Evolutionary conservation across 164 flowering plant genomes (phyloP), one percentile per base, ranked within the genome.

Genomic region (Sedum album): DNA sequence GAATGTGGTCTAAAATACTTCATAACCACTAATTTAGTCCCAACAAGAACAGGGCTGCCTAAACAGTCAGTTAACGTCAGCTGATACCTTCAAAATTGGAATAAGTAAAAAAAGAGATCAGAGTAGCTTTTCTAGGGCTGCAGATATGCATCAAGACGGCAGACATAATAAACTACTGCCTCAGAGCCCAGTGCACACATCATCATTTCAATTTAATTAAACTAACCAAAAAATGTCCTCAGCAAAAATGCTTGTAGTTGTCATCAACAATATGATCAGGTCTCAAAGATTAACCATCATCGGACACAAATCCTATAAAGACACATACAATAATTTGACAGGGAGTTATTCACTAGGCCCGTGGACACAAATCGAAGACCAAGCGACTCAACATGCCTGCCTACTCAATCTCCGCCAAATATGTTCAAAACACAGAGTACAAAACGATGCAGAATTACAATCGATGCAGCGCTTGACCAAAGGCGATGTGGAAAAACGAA

Each of bases 331-430:
- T 9, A 3, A 10, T 57, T 57, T 57, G 62, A 57, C 62, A 57
- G 62, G 62, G 62, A 57, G 62, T 57, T 57, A 57, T 57, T 57
- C 62, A 57, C 62, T 57, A 28, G 20, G 62, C 62, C 62, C 20
- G 62, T 57, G 33, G 35, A 3, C 14, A 1, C 4, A 57, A 28
- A 26, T 28, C 20, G 62, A 57, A 57, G 62, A 23, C 62, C 20
- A 20, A 57, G 62, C 62, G 62, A 57, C 62, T 57, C 62, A 57
- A 57, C 62, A 57, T 57, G 62, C 62, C 62, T 57, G 62, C 62
- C 62, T 30, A 57, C 62, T 57, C 62, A 57, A 57, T 57, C 62
- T 57, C 18, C 62, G 62, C 62, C 62, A 3, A 44, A 11, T 1
- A 44, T 17, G 38, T 35, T 3, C 38, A 35, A 35, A 35, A 35